Evolutionary conservation across 1,284 basidiomycete species (phyloP), one percentile per base, ranked within the genome.

Genomic region (Phlebopus sp.): DNA sequence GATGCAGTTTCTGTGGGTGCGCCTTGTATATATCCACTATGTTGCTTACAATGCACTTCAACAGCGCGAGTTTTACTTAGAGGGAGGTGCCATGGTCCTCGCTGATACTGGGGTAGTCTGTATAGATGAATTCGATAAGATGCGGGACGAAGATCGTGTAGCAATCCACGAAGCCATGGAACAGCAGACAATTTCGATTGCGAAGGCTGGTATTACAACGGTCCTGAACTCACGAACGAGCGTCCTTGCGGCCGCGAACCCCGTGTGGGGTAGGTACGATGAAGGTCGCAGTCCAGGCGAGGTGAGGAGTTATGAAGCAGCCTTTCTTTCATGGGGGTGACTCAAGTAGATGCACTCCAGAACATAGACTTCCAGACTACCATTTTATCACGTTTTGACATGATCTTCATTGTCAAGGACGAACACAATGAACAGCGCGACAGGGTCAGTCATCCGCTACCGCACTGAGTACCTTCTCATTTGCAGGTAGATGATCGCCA

Each of bases 101-200:
- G 97, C 97, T 0, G 97, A 99, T 64, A 94, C 92, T 4, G 97
- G 97, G 23, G 95, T 99, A 13, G 97, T 99, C 17, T 99, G 97
- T 66, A 99, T 99, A 62, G 97, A 99, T 64, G 97, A 99, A 69
- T 99, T 99, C 61, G 97, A 99, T 75, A 99, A 99, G 77, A 99
- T 99, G 97, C 79, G 96, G 25, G 97, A 99, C 63, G 96, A 98
- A 69, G 97, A 99, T 64, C 85, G 97, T 51, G 97, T 99, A 2
- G 97, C 97, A 0, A 99, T 99, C 53, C 97, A 99, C 71, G 97
- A 99, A 72, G 97, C 96, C 14, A 99, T 99, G 96, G 96, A 99
- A 64, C 96, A 99, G 66, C 96, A 99, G 67, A 99, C 96, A 0
- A 99, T 99, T 58, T 99, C 97, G 2, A 98, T 99, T 57, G 96